These are phyloP conservation scores for Leccinum pachyderme DNA, from an alignment of 1,284 basidiomycete species.

Conservation along the genomic window DNA sequence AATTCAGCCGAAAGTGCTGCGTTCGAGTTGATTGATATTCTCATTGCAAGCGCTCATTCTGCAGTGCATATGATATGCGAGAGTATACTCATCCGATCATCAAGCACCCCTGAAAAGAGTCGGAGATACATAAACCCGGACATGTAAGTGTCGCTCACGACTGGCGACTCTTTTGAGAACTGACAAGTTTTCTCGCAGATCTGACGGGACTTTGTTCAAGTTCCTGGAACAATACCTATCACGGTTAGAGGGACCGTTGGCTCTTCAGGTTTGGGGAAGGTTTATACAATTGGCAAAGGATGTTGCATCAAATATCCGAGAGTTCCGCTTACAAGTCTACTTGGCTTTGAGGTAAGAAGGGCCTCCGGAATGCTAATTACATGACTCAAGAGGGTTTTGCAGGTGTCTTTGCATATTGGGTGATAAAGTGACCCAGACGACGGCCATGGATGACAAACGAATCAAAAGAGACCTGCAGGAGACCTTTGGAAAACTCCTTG, in stretches of 20 bases:
- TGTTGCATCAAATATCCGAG: slow-evolving; percentile 56
- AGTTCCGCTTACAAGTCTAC: slow-evolving; percentile 72
- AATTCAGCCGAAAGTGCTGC: slow-evolving; percentile 49
- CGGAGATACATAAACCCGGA: slow-evolving; percentile 64
- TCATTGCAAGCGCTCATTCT: slow-evolving; percentile 85
- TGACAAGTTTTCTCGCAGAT: slow-evolving; percentile 39
- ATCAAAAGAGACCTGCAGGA: slow-evolving; percentile 94
- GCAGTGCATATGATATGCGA: slow-evolving; percentile 91
- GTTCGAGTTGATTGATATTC: slow-evolving; percentile 82
- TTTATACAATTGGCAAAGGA: slow-evolving; percentile 83
- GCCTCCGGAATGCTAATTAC: background rate
- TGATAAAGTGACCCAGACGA: slow-evolving; percentile 84
- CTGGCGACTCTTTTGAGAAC: background rate
- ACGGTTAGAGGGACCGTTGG: slow-evolving; percentile 84
- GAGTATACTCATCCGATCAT: slow-evolving; percentile 61
- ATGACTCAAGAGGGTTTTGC: slow-evolving; percentile 15
- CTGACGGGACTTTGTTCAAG: slow-evolving; percentile 67
- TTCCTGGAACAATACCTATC: slow-evolving; percentile 90
- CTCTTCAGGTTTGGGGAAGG: slow-evolving; percentile 88
- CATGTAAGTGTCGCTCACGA: slow-evolving; percentile 47
- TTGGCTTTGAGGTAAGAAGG: slow-evolving; percentile 63
- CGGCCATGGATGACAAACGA: slow-evolving; percentile 86
- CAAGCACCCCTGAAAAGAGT: slow-evolving; percentile 52
- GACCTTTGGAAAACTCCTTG: slow-evolving; percentile 81
- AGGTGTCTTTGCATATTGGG: slow-evolving; percentile 82